A percentile compares a stretch with the other conserved stretches of the same genome.
Conservation (phyloP, 2,329 filamentous ascomycete genomes). For the Leptosphaerulina australis region DNA sequence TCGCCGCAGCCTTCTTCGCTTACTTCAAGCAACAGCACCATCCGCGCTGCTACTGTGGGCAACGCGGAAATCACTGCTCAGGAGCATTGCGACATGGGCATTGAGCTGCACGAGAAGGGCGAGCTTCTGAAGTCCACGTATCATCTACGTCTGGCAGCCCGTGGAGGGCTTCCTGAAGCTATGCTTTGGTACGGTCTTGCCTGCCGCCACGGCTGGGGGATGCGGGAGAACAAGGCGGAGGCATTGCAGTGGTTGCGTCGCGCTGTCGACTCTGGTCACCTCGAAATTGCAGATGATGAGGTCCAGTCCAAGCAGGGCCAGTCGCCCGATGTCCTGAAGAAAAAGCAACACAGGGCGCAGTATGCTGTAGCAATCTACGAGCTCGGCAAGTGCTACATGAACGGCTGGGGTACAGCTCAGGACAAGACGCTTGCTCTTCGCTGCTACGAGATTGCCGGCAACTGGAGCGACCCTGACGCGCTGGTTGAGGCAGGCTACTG, state of each 20-base stretch:
- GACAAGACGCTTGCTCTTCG: conserved; percentile 85
- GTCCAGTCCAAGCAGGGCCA: conserved; percentile 66
- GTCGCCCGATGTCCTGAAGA: conserved; percentile 68
- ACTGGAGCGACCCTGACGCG: conserved; percentile 94
- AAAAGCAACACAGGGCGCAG: conserved; percentile 85
- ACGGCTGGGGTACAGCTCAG: conserved; percentile 95
- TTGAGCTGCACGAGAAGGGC: conserved; percentile 86
- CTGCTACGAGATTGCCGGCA: conserved; percentile 95
- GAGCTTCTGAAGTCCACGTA: conserved; percentile 93
- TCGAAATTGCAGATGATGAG: conserved; percentile 84
- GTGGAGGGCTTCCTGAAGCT: conserved; percentile 83
- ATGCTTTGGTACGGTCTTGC: conserved; percentile 97
- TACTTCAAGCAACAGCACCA: conserved; percentile 53
- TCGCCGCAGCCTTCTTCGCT: conserved; percentile 39
- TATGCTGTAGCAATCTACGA: conserved; percentile 97
- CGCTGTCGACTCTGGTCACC: conserved; percentile 80
- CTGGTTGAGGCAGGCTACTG: conserved; percentile 94
- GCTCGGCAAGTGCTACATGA: conserved; percentile 94
- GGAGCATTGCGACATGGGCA: conserved; percentile 87
- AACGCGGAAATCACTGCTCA: conserved; percentile 75
- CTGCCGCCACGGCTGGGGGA: conserved; percentile 96
- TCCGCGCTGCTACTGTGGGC: conserved; percentile 49
- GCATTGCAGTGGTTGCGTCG: conserved; percentile 91
- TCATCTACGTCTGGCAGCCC: conserved; percentile 87
- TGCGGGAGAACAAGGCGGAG: conserved; percentile 88